Percentiles rank a stretch among this genome's conserved stretches.
Evolutionary conservation across 495 filamentous ascomycete species (phyloP).

Genomic region (Penicillium lividum): DNA sequence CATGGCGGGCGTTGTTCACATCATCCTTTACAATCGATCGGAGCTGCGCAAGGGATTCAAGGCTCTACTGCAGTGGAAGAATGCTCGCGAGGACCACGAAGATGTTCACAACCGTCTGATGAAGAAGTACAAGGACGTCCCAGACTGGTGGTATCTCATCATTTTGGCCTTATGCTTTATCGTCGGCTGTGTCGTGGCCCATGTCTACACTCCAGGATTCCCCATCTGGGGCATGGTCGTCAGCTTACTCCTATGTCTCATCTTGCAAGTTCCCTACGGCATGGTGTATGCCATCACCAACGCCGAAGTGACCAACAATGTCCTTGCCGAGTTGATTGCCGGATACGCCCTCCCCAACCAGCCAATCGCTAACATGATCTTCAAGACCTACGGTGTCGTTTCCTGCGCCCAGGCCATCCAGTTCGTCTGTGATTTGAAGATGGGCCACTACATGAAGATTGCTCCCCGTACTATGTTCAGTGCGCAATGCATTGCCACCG

Average conservation of each 20-base stretch:
- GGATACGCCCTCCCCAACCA: constrained; percentile 72
- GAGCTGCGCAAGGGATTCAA: constrained; percentile 43
- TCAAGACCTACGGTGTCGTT: constrained; percentile 73
- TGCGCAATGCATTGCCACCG: constrained; percentile 45
- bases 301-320: constrained; percentile 70
- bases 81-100: constrained; percentile 50
- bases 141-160: constrained; percentile 71
- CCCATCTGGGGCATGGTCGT: constrained; percentile 78
- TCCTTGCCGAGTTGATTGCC: constrained; percentile 73
- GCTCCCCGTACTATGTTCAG: constrained; percentile 51
- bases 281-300: constrained; percentile 84
- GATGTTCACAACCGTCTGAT: constrained; percentile 62
- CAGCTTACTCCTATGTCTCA: constrained; percentile 61
- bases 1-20: constrained; percentile 45
- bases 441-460: constrained; percentile 57
- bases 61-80: constrained; percentile 38
- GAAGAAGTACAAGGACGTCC: constrained; percentile 57
- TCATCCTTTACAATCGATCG: constrained; percentile 44
- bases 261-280: constrained; percentile 77
- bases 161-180: constrained; percentile 74
- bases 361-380: constrained; percentile 82
- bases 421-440: constrained; percentile 43
- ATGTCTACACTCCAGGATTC: constrained; percentile 59
- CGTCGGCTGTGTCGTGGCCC: constrained; percentile 39
- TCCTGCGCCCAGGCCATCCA: constrained; percentile 48